These are phyloP conservation scores for Emericellopsis cladophorae DNA, from an alignment of 2,329 filamentous ascomycete genomes.

Conservation along the genomic window DNA sequence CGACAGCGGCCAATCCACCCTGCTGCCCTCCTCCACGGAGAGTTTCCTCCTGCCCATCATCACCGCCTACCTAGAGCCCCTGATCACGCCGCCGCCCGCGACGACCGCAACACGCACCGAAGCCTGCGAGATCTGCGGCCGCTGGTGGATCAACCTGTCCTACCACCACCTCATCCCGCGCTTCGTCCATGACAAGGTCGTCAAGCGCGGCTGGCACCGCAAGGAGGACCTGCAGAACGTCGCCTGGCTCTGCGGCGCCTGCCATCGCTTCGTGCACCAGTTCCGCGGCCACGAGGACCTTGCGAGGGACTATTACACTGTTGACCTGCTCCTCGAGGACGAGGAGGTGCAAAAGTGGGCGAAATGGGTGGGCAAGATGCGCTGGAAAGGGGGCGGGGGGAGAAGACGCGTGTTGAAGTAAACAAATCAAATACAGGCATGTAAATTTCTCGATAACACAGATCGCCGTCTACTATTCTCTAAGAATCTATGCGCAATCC, in stretches of 20 bases:
- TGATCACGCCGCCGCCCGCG: conserved; percentile 50
- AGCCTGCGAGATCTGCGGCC: conserved; percentile 64
- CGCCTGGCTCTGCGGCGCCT: conserved; percentile 76
- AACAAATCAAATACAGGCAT: too few relatives aligned
- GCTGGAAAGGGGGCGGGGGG: conserved; percentile 49
- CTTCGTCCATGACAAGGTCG: conserved; percentile 59
- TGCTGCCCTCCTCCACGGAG: conserved; percentile 23
- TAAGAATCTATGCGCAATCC: too few relatives aligned
- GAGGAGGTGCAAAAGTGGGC: conserved; percentile 63
- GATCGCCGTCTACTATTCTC: too few relatives aligned
- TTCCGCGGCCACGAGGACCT: conserved; percentile 67
- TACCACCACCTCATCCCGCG: conserved; percentile 84
- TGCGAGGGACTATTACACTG: conserved; percentile 58
- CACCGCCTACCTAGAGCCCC: conserved; percentile 44
- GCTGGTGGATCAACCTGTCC: conserved; percentile 62
- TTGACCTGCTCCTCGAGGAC: conserved; percentile 56
- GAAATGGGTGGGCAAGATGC: conserved; percentile 57
- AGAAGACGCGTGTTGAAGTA: too few relatives aligned
- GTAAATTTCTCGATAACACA: too few relatives aligned
- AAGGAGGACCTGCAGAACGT: conserved; percentile 66
- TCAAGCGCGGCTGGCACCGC: conserved; percentile 69
- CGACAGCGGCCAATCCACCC: conserved; percentile 11
- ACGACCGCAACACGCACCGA: conserved; percentile 41
- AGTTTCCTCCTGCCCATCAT: conserved; percentile 53
- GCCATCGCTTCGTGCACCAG: conserved; percentile 71